Base-by-base conservation (phyloP, 2,329 filamentous ascomycete species). In the Penicillium polonicum region DNA sequence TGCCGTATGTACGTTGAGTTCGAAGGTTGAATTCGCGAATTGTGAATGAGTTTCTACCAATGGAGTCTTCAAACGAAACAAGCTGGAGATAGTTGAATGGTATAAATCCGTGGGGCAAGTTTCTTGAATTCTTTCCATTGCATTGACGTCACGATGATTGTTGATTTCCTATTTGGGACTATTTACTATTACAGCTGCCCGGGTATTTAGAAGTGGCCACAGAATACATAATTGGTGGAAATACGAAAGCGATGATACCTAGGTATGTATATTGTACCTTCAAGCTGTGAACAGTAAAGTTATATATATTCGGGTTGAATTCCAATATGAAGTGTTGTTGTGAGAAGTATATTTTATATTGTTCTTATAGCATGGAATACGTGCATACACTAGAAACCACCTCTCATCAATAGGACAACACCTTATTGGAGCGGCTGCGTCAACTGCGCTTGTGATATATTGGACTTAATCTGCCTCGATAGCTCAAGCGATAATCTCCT, bases 401-500 rank as follows among this genome's bases (percentile, higher is more conserved):
- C 4, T 39, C 39, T 9, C 7, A 4, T 8, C 12, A 4, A 27
- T 43, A 17, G 8, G 5, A 8, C 15, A 13, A 43, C 3, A 43
- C 15, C 15, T 25, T 12, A 27, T 17, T 43, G 6, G 5, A 27
- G 13, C 23, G 8, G 17, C 9, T 17, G 29, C 10, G 3, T 46
- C 7, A 33, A 33, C 17, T 46, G n/a, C n/a, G n/a, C 44, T 23
- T 48, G 8, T 48, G 13, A 12, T 48, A 48, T 48, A 23, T 48
- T 48, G 4, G 12, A 35, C 8, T 35, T 48, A 12, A 35, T 23
- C 29, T 48, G 29, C 19, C 19, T 48, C 19, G 2, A 48, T 33
- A 35, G 17, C 15, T 48, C 15, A 48, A 36, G 31, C 15, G 13
- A 73, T 61, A 46, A 48, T 60, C 58, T 67, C 70, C 31, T 61